Base-by-base conservation (phyloP, 768 basidiomycete genomes). In the Hemileccinum rubropunctum region DNA sequence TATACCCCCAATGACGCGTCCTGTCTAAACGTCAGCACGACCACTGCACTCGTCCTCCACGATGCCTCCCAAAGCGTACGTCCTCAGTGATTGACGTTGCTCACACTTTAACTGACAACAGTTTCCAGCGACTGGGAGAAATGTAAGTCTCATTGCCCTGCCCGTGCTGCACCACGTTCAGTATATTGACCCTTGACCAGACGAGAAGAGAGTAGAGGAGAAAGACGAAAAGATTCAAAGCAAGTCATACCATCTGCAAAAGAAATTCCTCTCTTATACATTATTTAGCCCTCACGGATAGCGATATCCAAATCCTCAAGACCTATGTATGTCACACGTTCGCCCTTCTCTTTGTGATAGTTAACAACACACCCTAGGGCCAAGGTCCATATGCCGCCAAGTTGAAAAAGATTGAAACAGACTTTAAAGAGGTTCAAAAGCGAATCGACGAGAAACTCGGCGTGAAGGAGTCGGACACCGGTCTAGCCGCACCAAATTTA, bases 401-500 rank as follows among this genome's bases (percentile, higher is more conserved):
- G 56, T 76, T 98, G 42, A 97, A 94, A 77, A 82, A 86, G 67
- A 88, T 86, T 4, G 95, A 98, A 59, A 72, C 77, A 44, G 97
- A 98, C 65, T 91, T 98, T 58, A 94, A 93, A 62, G 92, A 95
- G 41, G 86, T 97, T 34, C 95, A 95, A 75, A 94, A 95, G 66
- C 85, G 94, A 33, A 95, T 99, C 49, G 95, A 98, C 60, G 95
- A 98, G 77, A 94, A 92, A 68, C 89, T 99, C 54, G 97, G 93
- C 54, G 93, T 98, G 52, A 97, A 98, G 79, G 97, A 99, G 68
- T 94, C 91, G 2, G 97, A 98, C 70, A 99, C 97, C 12, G 97
- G 97, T 42, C 81, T 99, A 47, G 94, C 97, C 2, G 84, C 93
- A 10, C 95, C 97, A 10, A 98, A 98, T 66, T 75, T 98, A 20